Evolutionary conservation across 192 early-diverging fungal genomes (phyloP).

Genomic region (Chytriomyces hyalinus): DNA sequence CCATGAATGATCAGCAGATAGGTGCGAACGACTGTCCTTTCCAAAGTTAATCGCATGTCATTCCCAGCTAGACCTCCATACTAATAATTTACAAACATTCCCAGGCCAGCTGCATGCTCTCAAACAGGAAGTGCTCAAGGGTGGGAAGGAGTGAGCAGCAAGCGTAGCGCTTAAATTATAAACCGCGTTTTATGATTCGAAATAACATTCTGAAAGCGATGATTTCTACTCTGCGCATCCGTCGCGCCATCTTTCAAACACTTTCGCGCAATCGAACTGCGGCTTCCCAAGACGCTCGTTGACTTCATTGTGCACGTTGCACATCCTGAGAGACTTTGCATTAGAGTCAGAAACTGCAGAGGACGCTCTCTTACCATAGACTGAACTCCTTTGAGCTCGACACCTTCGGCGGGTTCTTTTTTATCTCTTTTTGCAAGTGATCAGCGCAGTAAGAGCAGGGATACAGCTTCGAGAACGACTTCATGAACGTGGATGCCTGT

Average conservation of each 20-base stretch:
- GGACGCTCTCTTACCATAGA: constrained; percentile 63
- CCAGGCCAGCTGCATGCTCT: constrained; percentile 37
- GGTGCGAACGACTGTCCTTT: constrained; percentile 12
- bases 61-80: neutral
- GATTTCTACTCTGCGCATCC: constrained; percentile 36
- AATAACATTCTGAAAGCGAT: neutral
- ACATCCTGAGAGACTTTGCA: constrained; percentile 53
- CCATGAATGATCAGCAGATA: constrained; percentile 34
- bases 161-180: too few species aligned
- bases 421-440: constrained; percentile 82
- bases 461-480: constrained; percentile 84
- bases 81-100: too few species aligned
- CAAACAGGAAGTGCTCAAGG: constrained; percentile 29
- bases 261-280: constrained; percentile 90
- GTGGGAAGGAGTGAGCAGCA: constrained; percentile 5
- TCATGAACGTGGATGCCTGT: constrained; percentile 29
- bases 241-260: constrained; percentile 89
- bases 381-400: constrained; percentile 68
- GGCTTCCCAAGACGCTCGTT: constrained; percentile 88
- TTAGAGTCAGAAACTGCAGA: neutral
- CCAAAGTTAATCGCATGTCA: neutral
- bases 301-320: constrained; percentile 93
- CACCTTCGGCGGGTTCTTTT: constrained; percentile 76
- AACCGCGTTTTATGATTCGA: too few species aligned
- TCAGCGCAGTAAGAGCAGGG: constrained; percentile 89